These are phyloP conservation scores for Boletellus emodensis DNA, from an alignment of 768 basidiomycete species.

Conservation along the genomic window DNA sequence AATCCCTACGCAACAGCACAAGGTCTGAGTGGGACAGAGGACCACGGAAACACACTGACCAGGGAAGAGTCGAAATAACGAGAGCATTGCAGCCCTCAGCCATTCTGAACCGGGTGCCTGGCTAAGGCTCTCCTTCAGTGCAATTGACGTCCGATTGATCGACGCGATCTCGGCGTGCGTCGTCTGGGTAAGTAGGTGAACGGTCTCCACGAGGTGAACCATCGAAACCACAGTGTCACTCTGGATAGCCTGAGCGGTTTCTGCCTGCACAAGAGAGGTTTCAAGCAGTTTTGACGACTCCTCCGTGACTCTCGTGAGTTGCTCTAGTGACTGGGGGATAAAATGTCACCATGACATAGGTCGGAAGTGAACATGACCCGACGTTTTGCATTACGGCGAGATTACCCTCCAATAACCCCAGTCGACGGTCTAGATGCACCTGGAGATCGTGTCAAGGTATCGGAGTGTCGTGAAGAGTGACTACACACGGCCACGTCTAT, in stretches of 20 bases:
- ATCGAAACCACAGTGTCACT: constrained; percentile 35
- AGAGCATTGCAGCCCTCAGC: constrained; percentile 15
- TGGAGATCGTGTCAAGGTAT: constrained; percentile 14
- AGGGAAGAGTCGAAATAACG: constrained; percentile 17
- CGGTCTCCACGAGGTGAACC: constrained; percentile 30
- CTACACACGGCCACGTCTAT: constrained; percentile 22
- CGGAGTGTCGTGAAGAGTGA: not conserved
- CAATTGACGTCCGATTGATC: constrained; percentile 43
- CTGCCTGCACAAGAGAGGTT: constrained; percentile 28
- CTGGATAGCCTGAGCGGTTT: constrained; percentile 35
- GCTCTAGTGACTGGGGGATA: constrained; percentile 17
- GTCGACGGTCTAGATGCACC: constrained; percentile 29
- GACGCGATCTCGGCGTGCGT: constrained; percentile 42
- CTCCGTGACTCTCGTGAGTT: constrained; percentile 12
- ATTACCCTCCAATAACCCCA: constrained; percentile 23
- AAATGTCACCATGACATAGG: constrained; percentile 12
- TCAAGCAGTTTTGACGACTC: constrained; percentile 31
- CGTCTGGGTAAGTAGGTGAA: constrained; percentile 37
- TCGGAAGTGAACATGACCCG: constrained; percentile 9
- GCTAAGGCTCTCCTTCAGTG: constrained; percentile 27
- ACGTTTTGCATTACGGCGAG: constrained; percentile 32
- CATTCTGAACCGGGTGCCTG: constrained; percentile 17
- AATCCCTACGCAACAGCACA: constrained; percentile 9
- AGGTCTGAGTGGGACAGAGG: not conserved
- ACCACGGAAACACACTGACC: constrained; percentile 17